Conservation (phyloP, 768 basidiomycete species). For the Boletus subcaerulescens region DNA sequence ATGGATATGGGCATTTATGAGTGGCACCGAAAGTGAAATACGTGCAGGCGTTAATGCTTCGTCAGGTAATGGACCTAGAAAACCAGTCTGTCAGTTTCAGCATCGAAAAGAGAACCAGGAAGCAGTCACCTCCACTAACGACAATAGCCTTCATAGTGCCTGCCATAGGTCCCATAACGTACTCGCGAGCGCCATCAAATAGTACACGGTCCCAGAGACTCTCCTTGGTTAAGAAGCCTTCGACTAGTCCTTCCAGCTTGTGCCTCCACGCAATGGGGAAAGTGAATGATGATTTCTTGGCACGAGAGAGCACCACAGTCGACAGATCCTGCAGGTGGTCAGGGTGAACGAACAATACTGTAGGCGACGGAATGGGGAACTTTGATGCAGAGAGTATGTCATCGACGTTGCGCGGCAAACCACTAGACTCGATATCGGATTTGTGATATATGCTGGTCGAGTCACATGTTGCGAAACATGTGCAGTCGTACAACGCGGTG, state of each 20-base stretch:
- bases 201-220: conserved; percentile 84
- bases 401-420: conserved; percentile 32
- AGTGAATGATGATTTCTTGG: conserved; percentile 51
- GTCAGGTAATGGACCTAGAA: conserved; percentile 48
- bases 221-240: conserved; percentile 75
- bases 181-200: conserved; percentile 63
- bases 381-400: conserved; percentile 48
- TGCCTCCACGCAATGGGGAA: conserved; percentile 73
- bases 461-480: conserved; percentile 64
- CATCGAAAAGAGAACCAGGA: neutral
- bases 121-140: conserved; percentile 63
- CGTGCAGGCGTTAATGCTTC: conserved; percentile 59
- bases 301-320: conserved; percentile 49
- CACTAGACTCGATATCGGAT: conserved; percentile 3
- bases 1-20: conserved; percentile 63
- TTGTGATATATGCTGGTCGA: conserved; percentile 53
- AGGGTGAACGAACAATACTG: conserved; percentile 72
- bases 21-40: conserved; percentile 72
- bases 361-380: conserved; percentile 69
- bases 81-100: neutral
- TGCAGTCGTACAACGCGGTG: conserved; percentile 71
- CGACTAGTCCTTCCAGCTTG: conserved; percentile 62
- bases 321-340: conserved; percentile 57
- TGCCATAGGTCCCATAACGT: conserved; percentile 58
- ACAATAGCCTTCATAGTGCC: conserved; percentile 64